Evolutionary conservation across 306 rosid species (phyloP).

Genomic region (Inga leiocalycina): DNA sequence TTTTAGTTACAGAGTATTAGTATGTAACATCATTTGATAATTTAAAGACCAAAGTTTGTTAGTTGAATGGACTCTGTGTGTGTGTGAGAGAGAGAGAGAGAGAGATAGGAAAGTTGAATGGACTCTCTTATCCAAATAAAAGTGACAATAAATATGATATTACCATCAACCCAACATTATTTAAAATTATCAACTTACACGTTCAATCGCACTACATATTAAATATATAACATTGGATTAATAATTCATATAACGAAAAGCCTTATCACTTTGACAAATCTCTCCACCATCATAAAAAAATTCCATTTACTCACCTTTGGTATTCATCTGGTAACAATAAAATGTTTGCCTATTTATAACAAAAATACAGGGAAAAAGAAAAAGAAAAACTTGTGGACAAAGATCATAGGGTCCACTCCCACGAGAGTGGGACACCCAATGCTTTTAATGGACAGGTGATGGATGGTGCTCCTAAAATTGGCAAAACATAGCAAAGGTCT

Average conservation of each 20-base stretch:
- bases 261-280: not conserved
- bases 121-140: not conserved
- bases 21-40: too few species aligned
- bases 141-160: not conserved
- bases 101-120: not conserved
- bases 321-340: not conserved
- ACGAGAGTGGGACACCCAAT: not conserved
- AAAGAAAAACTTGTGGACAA: conserved; percentile 8
- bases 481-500: conserved; percentile 10
- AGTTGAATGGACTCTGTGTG: too few species aligned
- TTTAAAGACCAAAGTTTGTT: too few species aligned
- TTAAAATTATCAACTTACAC: not conserved
- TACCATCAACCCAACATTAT: conserved; percentile 1
- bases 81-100: too few species aligned
- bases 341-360: not conserved
- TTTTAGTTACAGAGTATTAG: too few species aligned
- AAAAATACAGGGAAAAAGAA: not conserved
- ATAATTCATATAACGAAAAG: not conserved
- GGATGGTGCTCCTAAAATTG: not conserved
- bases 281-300: not conserved
- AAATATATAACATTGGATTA: not conserved
- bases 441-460: conserved; percentile 28
- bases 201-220: not conserved
- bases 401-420: not conserved
- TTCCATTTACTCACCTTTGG: not conserved